These are phyloP conservation scores for Lichtheimia hyalospora DNA, from an alignment of 371 early-diverging fungal genomes.

Conservation along the genomic window DNA sequence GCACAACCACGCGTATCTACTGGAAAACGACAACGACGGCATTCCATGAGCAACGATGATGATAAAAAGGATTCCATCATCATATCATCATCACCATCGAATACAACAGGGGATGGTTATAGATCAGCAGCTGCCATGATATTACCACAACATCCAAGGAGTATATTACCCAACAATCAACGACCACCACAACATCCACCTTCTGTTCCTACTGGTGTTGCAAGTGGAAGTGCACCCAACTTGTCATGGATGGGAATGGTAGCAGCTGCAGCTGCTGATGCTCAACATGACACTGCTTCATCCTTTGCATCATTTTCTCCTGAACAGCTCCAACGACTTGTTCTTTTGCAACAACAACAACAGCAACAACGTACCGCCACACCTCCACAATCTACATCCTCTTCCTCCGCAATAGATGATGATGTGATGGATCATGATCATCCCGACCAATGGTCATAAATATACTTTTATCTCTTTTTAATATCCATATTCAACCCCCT, in stretches of 20 bases:
- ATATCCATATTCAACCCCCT: background rate
- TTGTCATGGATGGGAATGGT: constrained; percentile 26
- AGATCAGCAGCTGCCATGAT: constrained; percentile 6
- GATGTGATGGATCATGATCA: constrained; percentile 16
- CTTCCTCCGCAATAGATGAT: background rate
- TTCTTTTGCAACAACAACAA: constrained; percentile 18
- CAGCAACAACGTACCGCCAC: background rate
- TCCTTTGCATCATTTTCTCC: constrained; percentile 18
- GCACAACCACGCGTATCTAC: constrained; percentile 24
- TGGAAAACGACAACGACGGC: constrained; percentile 37
- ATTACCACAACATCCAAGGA: constrained; percentile 8
- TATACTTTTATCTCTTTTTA: too few species aligned
- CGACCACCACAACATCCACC: constrained; percentile 16
- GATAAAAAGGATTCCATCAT: constrained; percentile 2
- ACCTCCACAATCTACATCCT: background rate
- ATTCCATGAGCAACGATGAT: constrained; percentile 27
- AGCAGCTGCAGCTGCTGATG: constrained; percentile 1
- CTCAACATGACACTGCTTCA: constrained; percentile 3
- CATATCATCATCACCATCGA: constrained; percentile 15
- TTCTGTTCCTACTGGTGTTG: constrained; percentile 2
- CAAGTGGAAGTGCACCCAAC: constrained; percentile 20
- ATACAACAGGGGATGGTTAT: constrained; percentile 9
- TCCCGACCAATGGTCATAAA: constrained; percentile 10
- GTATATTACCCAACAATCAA: constrained; percentile 16
- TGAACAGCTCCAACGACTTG: constrained; percentile 20